Evolutionary conservation across 2,329 filamentous ascomycete genomes (phyloP), one percentile per base, ranked within the genome.

Genomic region (Pleoardoris graminearum): DNA sequence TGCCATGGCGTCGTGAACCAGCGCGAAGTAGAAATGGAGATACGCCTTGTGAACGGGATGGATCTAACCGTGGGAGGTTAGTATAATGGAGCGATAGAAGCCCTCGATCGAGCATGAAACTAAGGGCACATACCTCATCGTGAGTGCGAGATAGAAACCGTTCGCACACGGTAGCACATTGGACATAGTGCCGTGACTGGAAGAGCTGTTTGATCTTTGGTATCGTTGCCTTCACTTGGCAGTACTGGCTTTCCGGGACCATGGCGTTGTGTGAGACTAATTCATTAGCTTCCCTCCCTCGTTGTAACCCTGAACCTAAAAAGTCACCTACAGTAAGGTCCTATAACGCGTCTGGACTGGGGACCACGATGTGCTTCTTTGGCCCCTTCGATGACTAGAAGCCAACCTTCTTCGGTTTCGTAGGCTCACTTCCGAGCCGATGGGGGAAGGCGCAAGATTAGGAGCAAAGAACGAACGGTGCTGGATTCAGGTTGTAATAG

Each of bases 11-110:
- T 75, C 72, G 51, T 75, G 68, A 7, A 69, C 69, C 10, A 74
- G 54, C 3, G 70, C 73, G 3, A 67, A 62, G 53, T 74, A 75
- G 60, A 74, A 75, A 57, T 71, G 66, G 7, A 75, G 60, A 46
- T 68, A 72, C 7, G 69, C 63, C 1, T 57, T 49, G 49, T 72
- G 63, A 6, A 74, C 46, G n/a, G 69, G 68, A 55, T 74, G 69
- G 19, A 65, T 60, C 72, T 75, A 41, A 16, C 0, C 8, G 10
- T 7, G 11, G 45, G 59, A 30, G 55, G 54, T 43, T n/a, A 37
- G 33, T 37, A 16, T 12, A 16, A 37, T 17, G 4, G n/a, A 8
- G 10, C 32, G 8, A 11, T 29, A 5, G 32, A n/a, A n/a, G n/a
- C n/a, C n/a, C n/a, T n/a, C n/a, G 17, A 6, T 37, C 14, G 10